Conservation (phyloP, 768 basidiomycete species). For the Candolleomyces aberdarensis region DNA sequence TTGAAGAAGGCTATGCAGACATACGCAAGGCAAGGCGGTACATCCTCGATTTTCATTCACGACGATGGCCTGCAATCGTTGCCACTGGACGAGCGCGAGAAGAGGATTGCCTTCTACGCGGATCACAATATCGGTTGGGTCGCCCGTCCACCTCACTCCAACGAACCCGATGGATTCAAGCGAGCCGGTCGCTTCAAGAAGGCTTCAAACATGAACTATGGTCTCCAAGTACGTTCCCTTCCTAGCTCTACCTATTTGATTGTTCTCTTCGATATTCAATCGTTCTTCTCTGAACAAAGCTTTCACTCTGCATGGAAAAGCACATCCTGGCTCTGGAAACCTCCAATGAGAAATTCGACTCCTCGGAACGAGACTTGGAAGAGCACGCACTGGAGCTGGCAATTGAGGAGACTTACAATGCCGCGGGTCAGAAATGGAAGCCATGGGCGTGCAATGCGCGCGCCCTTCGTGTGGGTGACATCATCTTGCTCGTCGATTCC, state of each 20-base stretch:
- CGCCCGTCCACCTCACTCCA: slow-evolving; percentile 71
- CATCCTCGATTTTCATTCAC: slow-evolving; percentile 74
- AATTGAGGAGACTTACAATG: slow-evolving; percentile 66
- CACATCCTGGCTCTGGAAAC: slow-evolving; percentile 45
- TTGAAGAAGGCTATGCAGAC: slow-evolving; percentile 86
- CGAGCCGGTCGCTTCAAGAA: slow-evolving; percentile 92
- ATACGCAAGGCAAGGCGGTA: slow-evolving; percentile 89
- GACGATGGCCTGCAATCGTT: slow-evolving; percentile 81
- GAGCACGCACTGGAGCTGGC: slow-evolving; percentile 72
- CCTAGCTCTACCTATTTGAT: background rate
- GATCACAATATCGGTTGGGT: slow-evolving; percentile 81
- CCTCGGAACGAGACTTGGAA: slow-evolving; percentile 50
- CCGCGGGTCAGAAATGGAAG: slow-evolving; percentile 54
- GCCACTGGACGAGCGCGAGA: slow-evolving; percentile 55
- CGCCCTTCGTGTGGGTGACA: slow-evolving; percentile 70
- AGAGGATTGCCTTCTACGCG: slow-evolving; percentile 71
- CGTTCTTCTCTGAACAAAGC: slow-evolving; percentile 25
- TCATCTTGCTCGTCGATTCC: slow-evolving; percentile 81
- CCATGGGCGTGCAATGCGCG: slow-evolving; percentile 79
- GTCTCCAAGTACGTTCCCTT: slow-evolving; percentile 35
- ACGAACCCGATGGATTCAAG: slow-evolving; percentile 61
- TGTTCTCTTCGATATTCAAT: background rate
- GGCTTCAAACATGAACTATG: slow-evolving; percentile 88
- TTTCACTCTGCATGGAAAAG: slow-evolving; percentile 64
- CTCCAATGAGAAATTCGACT: slow-evolving; percentile 31